phyloP scores from a whole-genome alignment of 768 basidiomycete species.

The Boletus reticuloceps region DNA sequence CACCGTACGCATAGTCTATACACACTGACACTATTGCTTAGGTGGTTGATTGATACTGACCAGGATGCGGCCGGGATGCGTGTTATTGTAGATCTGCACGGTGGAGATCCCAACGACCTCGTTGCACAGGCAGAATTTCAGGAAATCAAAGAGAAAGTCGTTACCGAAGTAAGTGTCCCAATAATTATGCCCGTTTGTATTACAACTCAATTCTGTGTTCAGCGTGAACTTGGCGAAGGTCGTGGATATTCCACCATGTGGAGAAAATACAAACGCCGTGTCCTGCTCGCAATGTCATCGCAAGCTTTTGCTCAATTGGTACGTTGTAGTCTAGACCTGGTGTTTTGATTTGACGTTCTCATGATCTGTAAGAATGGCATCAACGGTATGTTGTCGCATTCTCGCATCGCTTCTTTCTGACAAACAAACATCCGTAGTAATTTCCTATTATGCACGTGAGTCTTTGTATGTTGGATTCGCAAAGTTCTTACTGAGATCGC shows the following conservation, averaged over 20 bases:
- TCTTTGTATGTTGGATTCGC: conserved; percentile 2
- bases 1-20: not conserved
- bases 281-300: conserved; percentile 91
- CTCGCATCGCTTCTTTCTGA: conserved; percentile 7
- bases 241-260: conserved; percentile 82
- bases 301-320: conserved; percentile 95
- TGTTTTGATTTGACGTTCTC: not conserved
- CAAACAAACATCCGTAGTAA: conserved; percentile 49
- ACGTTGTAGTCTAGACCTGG: conserved; percentile 28
- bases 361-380: conserved; percentile 74
- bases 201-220: not conserved
- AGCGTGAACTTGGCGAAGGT: conserved; percentile 76
- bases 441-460: conserved; percentile 93
- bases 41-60: conserved; percentile 89
- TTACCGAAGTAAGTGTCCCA: conserved; percentile 53
- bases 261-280: conserved; percentile 81
- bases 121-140: conserved; percentile 79
- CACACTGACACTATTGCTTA: conserved; percentile 28
- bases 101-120: conserved; percentile 67
- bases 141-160: conserved; percentile 82
- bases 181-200: not conserved
- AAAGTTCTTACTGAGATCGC: conserved; percentile 8
- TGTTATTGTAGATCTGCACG: conserved; percentile 87
- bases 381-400: conserved; percentile 57
- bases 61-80: conserved; percentile 79